A percentile compares a stretch with the other conserved stretches of the same genome.
phyloP scores from a whole-genome alignment of 345 rosid genomes.

The Eucalyptus pauciflora region DNA sequence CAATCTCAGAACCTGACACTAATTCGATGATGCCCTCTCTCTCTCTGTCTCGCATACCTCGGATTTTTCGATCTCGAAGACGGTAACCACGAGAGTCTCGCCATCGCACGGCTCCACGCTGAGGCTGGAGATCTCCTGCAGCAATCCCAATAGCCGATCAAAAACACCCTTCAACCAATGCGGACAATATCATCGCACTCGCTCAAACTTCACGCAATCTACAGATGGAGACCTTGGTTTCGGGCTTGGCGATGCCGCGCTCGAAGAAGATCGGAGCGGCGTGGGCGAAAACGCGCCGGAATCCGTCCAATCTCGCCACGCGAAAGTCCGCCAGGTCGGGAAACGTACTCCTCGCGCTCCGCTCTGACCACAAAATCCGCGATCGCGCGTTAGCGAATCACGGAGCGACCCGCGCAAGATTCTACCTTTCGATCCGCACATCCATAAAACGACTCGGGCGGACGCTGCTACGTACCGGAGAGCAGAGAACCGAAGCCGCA shows the following conservation, averaged over 20 bases:
- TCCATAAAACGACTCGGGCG: not conserved
- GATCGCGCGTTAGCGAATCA: not conserved
- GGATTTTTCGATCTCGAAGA: slow-evolving; percentile 58
- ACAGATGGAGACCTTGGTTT: slow-evolving; percentile 53
- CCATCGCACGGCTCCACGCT: slow-evolving; percentile 76
- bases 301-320: slow-evolving; percentile 62
- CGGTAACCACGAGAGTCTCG: slow-evolving; percentile 66
- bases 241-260: slow-evolving; percentile 81
- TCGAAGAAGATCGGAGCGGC: slow-evolving; percentile 87
- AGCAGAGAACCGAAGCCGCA: slow-evolving; percentile 97
- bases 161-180: not conserved
- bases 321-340: slow-evolving; percentile 73
- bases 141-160: not conserved
- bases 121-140: slow-evolving; percentile 87
- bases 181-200: not conserved
- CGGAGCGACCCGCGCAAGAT: not conserved
- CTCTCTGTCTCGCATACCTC: slow-evolving; percentile 31
- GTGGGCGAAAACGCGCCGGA: slow-evolving; percentile 82
- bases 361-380: slow-evolving; percentile 25
- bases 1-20: not conserved
- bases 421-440: not conserved
- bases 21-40: not conserved
- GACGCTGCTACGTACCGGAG: slow-evolving; percentile 32
- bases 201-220: not conserved
- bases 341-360: slow-evolving; percentile 83